These are phyloP conservation scores for Aquilaria malaccensis DNA, from an alignment of 345 rosid genomes.

Conservation along the genomic window DNA sequence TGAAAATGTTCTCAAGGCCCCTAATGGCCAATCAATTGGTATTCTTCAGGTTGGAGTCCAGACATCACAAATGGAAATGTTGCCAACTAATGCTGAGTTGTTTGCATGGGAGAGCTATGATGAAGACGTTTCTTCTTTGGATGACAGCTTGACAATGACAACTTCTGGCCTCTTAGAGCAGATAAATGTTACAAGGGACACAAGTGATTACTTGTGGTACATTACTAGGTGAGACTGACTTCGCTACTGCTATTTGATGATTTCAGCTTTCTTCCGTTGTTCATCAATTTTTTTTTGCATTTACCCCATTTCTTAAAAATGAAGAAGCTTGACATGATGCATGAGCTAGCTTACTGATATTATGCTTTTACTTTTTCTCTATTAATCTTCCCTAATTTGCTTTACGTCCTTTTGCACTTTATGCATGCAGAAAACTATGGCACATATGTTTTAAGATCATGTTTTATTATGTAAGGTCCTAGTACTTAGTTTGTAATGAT, in stretches of 20 bases:
- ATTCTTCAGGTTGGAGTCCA: slow-evolving; percentile 82
- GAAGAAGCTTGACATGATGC: neutral
- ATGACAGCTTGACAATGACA: slow-evolving; percentile 55
- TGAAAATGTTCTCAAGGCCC: neutral
- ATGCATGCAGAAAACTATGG: no score
- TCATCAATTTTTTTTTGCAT: neutral
- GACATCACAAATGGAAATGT: slow-evolving; percentile 83
- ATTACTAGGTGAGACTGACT: slow-evolving; percentile 59
- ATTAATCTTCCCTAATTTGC: neutral
- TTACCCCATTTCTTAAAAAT: neutral
- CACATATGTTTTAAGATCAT: no score
- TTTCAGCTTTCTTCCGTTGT: neutral
- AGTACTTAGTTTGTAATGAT: neutral
- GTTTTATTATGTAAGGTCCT: neutral
- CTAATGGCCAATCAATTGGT: neutral
- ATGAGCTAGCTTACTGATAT: neutral
- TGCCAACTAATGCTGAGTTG: slow-evolving; percentile 45
- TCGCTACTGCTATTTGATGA: neutral
- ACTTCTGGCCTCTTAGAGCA: slow-evolving; percentile 81
- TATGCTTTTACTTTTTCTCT: neutral
- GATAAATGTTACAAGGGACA: slow-evolving; percentile 80
- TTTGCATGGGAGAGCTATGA: slow-evolving; percentile 78
- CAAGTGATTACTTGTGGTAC: slow-evolving; percentile 92
- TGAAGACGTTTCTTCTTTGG: slow-evolving; percentile 70
- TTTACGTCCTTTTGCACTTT: no score